Evolutionary conservation across 257 asterid genomes (phyloP), one percentile per base, ranked within the genome.

Genomic region (Rauvolfia tetraphylla): DNA sequence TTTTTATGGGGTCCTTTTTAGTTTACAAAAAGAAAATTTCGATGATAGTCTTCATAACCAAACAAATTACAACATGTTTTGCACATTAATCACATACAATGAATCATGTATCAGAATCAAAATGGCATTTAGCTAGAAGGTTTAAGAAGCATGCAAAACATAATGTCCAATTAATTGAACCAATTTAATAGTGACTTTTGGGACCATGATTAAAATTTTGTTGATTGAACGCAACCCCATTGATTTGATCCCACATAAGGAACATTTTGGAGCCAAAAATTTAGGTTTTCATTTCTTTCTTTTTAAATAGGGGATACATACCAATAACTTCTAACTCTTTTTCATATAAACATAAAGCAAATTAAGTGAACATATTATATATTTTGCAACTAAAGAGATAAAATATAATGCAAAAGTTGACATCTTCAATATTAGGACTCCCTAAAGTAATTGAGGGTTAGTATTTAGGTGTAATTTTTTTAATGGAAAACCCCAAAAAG

Each of bases 251-350:
- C n/a, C 0, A 8, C n/a, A 51, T 17, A 51, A 51, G 36, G 25
- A 34, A 36, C 81, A 79, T 69, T 78, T 75, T 72, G 72, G 63
- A 82, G 78, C 83, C 83, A 82, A 78, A 56, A 71, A 39, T 71
- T 82, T 48, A 39, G 53, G 53, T 48, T 69, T 85, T 76, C 79
- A 41, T 54, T 44, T 44, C 12, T 2, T 44, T 44, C 49, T 44
- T 44, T 44, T 8, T 10, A 44, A 44, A 44, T 41, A 41, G 44
- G 5, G 5, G 44, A 41, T 41, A 41, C 44, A 41, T 41, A 41
- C 0, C n/a, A n/a, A n/a, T n/a, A n/a, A n/a, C n/a, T n/a, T n/a
- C n/a, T n/a, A n/a, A n/a, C n/a, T n/a, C n/a, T n/a, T n/a, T n/a
- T n/a, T n/a, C n/a, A n/a, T n/a, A n/a, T n/a, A n/a, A n/a, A n/a